Evolutionary conservation across 371 early-diverging fungal species (phyloP), one percentile per base, ranked within the genome.

Genomic region (Saksenaea vasiformis): DNA sequence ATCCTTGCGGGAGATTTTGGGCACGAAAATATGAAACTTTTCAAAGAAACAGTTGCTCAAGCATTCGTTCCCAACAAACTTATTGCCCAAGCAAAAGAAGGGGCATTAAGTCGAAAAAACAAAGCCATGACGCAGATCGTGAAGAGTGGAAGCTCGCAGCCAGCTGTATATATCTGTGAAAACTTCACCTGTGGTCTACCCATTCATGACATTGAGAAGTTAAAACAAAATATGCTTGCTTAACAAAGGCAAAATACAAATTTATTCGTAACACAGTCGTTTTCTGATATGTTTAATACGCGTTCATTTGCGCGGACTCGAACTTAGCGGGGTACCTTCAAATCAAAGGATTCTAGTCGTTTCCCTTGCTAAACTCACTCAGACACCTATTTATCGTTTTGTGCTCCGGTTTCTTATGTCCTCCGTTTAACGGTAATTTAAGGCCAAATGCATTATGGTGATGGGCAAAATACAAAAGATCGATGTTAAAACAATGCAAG

Each of bases 141-240:
- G 36, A 64, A 56, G 13, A 26, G 24, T 36, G 37, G 43, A 34
- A 56, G 41, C 19, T 9, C 19, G 28, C 31, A 13, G 58, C 67
- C 69, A 5, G 55, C 68, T 24, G 72, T 71, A 4, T 74, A 75
- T 55, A 74, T 83, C 31, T 83, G 84, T 37, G 80, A 81, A 47
- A 73, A 83, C 38, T 83, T 81, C 54, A 68, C 79, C 7, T 83
- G 84, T 44, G 77, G 84, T 24, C 53, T 79, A 57, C 82, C 84
- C 10, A 76, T 83, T 8, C 8, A 28, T 28, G 56, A 55, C 28
- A 0, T 55, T 26, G 22, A 47, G 3, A 8, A 57, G 36, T 7
- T 57, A 2, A 15, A 15, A 36, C 11, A 37, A 36, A 15, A n/a
- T 28, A 17, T 57, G 36, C 36, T 19, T 57, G 35, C 15, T 31